A percentile compares a stretch with the other conserved stretches of the same genome.
phyloP scores from a whole-genome alignment of 352 stramenopile species.

The Globisporangium ultimum region DNA sequence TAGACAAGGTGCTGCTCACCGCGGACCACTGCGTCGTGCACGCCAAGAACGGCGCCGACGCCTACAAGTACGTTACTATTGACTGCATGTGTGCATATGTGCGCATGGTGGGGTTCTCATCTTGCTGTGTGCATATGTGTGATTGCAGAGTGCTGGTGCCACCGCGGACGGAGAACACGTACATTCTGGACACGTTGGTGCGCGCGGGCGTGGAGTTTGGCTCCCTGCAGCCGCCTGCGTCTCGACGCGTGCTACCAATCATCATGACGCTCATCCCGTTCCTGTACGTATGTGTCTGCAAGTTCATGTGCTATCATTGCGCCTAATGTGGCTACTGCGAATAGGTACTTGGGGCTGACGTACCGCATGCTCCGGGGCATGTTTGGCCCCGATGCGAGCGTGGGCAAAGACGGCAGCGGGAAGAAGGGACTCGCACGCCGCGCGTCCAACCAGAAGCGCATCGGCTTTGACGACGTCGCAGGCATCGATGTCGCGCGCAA shows the following conservation, averaged over 20 bases:
- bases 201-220: conserved; percentile 70
- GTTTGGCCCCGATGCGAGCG: conserved; percentile 39
- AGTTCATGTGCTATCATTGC: too few relatives aligned
- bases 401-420: conserved; percentile 68
- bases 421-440: conserved; percentile 37
- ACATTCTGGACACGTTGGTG: conserved; percentile 62
- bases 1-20: conserved; percentile 66
- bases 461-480: conserved; percentile 92
- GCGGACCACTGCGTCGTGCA: conserved; percentile 57
- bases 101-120: conserved; percentile 9
- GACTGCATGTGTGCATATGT: background rate
- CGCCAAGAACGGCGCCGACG: conserved; percentile 29
- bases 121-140: conserved; percentile 4
- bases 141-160: conserved; percentile 61
- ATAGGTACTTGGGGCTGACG: conserved; percentile 76
- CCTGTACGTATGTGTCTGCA: conserved; percentile 27
- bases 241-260: conserved; percentile 44
- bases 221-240: conserved; percentile 41
- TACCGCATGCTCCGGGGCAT: conserved; percentile 81
- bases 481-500: conserved; percentile 93
- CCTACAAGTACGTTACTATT: conserved; percentile 51
- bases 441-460: conserved; percentile 30
- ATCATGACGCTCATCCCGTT: conserved; percentile 72
- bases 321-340: background rate
- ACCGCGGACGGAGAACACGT: conserved; percentile 65